Conservation (phyloP, 345 rosid species). For the Iberis pinnata region DNA sequence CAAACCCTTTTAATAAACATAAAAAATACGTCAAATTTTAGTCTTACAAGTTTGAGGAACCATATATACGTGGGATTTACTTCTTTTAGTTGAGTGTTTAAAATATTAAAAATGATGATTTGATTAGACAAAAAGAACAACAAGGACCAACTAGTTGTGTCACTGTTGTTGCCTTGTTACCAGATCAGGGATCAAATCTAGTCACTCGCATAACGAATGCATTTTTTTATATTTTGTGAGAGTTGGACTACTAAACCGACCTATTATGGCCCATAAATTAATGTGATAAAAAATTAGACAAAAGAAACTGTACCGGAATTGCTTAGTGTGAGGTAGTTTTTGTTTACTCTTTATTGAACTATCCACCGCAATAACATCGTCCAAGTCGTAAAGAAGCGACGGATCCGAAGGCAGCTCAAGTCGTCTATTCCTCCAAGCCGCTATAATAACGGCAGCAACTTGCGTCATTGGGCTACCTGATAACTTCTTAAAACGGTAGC, state of each 20-base stretch:
- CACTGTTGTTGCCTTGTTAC: no score
- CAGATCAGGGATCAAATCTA: no score
- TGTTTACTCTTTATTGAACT: conserved; percentile 55
- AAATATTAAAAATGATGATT: background rate
- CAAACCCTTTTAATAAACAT: background rate
- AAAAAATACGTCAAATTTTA: background rate
- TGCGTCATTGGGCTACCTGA: conserved; percentile 91
- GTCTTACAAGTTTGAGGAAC: background rate
- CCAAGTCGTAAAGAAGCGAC: conserved; percentile 43
- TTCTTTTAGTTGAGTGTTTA: background rate
- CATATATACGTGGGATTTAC: conserved; percentile 3
- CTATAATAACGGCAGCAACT: conserved; percentile 55
- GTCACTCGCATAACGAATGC: no score
- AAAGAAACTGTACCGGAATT: conserved; percentile 51
- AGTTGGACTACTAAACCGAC: no score
- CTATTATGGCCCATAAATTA: no score
- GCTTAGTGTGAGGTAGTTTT: conserved; percentile 59
- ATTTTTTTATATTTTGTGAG: no score
- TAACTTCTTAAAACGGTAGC: conserved; percentile 80
- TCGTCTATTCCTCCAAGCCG: conserved; percentile 61
- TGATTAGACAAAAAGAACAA: background rate
- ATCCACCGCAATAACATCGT: conserved; percentile 43
- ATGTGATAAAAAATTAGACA: no score
- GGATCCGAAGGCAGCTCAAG: conserved; percentile 55
- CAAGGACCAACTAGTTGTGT: no score